Conservation (phyloP, 176 grass and related monocot species). For the Miscanthus lutarioriparius region DNA sequence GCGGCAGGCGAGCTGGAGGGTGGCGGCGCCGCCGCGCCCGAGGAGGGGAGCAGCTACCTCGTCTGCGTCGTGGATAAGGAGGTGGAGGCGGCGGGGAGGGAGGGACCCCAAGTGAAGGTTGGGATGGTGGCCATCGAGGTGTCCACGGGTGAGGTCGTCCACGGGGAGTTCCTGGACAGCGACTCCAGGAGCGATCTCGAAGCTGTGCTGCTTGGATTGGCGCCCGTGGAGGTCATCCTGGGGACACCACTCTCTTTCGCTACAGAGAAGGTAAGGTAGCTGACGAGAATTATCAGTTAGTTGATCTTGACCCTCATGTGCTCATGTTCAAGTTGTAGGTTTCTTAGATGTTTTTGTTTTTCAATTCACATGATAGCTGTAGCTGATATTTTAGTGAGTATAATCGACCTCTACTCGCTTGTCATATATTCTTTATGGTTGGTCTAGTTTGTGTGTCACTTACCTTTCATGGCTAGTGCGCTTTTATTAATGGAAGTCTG, state of each 20-base stretch:
- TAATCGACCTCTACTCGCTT: neutral
- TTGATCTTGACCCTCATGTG: neutral
- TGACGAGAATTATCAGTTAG: neutral
- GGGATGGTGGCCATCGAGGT: constrained; percentile 68
- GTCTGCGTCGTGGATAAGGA: constrained; percentile 85
- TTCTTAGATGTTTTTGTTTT: neutral
- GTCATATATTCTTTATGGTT: neutral
- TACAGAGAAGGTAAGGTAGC: constrained; percentile 83
- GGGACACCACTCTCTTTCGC: constrained; percentile 57
- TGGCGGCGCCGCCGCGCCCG: neutral
- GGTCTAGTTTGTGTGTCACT: neutral
- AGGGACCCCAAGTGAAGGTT: constrained; percentile 59
- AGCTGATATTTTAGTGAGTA: neutral
- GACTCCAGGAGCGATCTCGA: constrained; percentile 63
- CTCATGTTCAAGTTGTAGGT: neutral
- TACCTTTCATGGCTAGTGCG: neutral
- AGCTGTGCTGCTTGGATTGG: constrained; percentile 72
- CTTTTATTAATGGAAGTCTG: neutral
- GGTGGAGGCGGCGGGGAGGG: constrained; percentile 30
- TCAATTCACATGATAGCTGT: neutral
- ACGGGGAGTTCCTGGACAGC: constrained; percentile 80
- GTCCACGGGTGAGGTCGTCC: constrained; percentile 74
- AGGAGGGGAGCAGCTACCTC: constrained; percentile 62
- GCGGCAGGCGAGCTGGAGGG: constrained; percentile 64
- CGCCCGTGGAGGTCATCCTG: constrained; percentile 74